phyloP scores from a whole-genome alignment of 208 protist species.

The Crithidia sp. region DNA sequence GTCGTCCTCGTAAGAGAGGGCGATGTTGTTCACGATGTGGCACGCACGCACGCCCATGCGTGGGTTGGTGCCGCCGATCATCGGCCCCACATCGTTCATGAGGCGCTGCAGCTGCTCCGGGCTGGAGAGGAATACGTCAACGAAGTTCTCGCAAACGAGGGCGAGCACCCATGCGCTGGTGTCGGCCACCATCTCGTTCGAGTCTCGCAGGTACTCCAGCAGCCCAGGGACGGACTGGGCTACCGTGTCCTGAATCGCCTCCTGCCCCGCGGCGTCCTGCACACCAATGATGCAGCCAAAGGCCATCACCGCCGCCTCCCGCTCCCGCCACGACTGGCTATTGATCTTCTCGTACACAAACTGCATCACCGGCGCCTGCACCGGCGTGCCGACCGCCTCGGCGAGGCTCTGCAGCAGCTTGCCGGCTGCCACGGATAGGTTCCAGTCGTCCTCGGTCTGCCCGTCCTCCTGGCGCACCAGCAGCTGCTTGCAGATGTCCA shows the following conservation, averaged over 20 bases:
- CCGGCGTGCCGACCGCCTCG: slow-evolving; percentile 58
- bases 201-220: slow-evolving; percentile 87
- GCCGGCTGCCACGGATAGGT: slow-evolving; percentile 92
- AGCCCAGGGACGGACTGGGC: slow-evolving; percentile 87
- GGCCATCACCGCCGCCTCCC: slow-evolving; percentile 95
- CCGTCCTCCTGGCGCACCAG: slow-evolving; percentile 94
- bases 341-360: slow-evolving; percentile 95
- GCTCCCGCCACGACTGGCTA: slow-evolving; percentile 91
- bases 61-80: slow-evolving; percentile 65
- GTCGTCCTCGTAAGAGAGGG: slow-evolving; percentile 85
- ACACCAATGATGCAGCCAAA: slow-evolving; percentile 97
- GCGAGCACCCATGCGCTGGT: slow-evolving; percentile 95
- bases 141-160: slow-evolving; percentile 93
- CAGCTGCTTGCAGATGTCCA: slow-evolving; percentile 86
- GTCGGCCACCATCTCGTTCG: slow-evolving; percentile 88
- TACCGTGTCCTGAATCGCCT: slow-evolving; percentile 88
- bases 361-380: slow-evolving; percentile 90
- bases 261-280: slow-evolving; percentile 58
- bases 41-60: slow-evolving; percentile 91
- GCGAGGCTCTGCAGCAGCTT: slow-evolving; percentile 93
- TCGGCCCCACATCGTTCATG: slow-evolving; percentile 66
- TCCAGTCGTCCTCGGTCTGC: slow-evolving; percentile 94
- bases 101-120: slow-evolving; percentile 71
- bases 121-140: slow-evolving; percentile 68
- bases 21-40: slow-evolving; percentile 95